A percentile compares a stretch with the other conserved stretches of the same genome.
Conservation (phyloP, 2,329 filamentous ascomycete genomes). For the Didymella lethalis region DNA sequence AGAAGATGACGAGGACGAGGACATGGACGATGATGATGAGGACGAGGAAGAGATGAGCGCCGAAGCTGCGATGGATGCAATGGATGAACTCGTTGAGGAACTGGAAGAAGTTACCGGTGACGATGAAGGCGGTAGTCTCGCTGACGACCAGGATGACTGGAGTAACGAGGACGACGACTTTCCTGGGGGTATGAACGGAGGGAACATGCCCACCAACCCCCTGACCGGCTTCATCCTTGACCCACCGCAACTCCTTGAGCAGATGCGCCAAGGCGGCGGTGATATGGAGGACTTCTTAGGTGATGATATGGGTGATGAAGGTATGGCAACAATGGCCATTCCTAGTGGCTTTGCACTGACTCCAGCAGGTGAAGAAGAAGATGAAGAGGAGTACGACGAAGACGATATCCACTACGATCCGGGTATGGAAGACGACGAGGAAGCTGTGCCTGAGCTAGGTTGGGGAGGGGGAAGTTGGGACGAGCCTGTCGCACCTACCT, state of each 20-base stretch:
- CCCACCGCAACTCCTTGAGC: constrained; percentile 49
- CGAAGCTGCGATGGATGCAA: constrained; percentile 32
- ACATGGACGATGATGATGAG: constrained; percentile 58
- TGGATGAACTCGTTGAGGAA: constrained; percentile 44
- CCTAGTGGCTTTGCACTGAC: constrained; percentile 7
- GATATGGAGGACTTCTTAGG: constrained; percentile 62
- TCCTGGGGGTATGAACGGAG: constrained; percentile 56
- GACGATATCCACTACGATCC: constrained; percentile 68
- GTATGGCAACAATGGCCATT: constrained; percentile 54
- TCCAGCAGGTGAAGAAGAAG: constrained; percentile 56
- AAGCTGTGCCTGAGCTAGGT: constrained; percentile 51
- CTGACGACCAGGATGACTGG: constrained; percentile 51
- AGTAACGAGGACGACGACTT: constrained; percentile 59
- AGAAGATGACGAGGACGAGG: constrained; percentile 62
- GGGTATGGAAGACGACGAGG: constrained; percentile 58
- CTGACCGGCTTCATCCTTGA: constrained; percentile 47
- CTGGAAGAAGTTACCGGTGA: constrained; percentile 58
- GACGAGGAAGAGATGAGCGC: constrained; percentile 49
- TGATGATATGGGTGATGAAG: constrained; percentile 66
- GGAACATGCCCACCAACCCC: constrained; percentile 57
- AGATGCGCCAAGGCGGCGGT: constrained; percentile 55
- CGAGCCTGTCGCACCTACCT: constrained; percentile 52
- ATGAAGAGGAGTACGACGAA: constrained; percentile 71
- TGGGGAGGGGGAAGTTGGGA: constrained; percentile 64
- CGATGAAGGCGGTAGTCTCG: constrained; percentile 57